Evolutionary conservation across 2,329 filamentous ascomycete species (phyloP), one percentile per base, ranked within the genome.

Genomic region (Neofusicoccum ribis): DNA sequence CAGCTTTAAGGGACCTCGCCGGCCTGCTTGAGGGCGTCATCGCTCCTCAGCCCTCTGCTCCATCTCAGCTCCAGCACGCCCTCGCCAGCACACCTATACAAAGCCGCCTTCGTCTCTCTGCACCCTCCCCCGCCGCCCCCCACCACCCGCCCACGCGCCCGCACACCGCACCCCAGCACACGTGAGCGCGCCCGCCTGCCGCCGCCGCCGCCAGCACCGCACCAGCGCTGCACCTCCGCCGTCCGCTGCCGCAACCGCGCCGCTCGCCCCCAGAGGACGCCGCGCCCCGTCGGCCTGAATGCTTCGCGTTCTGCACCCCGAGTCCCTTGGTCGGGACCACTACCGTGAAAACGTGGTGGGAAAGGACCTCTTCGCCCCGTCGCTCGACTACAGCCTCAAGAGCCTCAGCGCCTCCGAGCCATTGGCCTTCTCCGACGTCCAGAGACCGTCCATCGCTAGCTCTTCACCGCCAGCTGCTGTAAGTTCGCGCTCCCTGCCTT

Each of bases 1-100:
- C 49, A 59, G 51, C 63, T 64, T 58, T 58, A 64, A 64, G 63
- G 63, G 61, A 64, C 61, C 61, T 52, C 49, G 61, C 50, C 61
- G 61, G 31, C 49, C 49, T 54, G 41, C 39, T 56, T 39, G 49
- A 54, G 43, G 43, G 46, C 58, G 54, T 59, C 54, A 59, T 59
- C 54, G 54, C 54, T 59, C 54, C 54, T 59, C 54, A 59, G 54
- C 43, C 43, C 34, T 50, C 43, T 36, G 58, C 58, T 23, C 37
- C 27, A 49, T 41, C 50, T 51, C 31, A 12, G 15, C 31, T 46
- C 17, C 37, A 58, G n/a, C 15, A 43, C 54, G 27, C 41, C 37
- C 37, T 44, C 37, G 36, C 15, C 17, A 44, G 17, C 54, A 11
- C 54, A 31, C n/a, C 37, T 9, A 36, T 17, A 23, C 41, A 27